These are phyloP conservation scores for Hibiscus mutabilis DNA, from an alignment of 345 rosid species.

Conservation along the genomic window DNA sequence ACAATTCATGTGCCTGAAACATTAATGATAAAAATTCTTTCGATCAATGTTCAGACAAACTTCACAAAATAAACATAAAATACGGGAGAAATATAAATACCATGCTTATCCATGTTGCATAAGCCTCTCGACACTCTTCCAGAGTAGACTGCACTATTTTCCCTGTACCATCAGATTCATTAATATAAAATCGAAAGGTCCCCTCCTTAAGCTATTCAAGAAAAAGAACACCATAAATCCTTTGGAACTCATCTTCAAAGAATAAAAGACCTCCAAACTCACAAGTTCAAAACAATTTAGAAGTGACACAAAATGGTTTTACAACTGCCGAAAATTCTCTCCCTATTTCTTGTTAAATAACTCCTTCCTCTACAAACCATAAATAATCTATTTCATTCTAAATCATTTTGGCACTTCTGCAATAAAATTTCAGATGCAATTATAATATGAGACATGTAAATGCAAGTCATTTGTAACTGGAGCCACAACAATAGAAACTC, in stretches of 20 bases:
- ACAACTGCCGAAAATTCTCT: background rate
- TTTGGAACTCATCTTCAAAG: background rate
- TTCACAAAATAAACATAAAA: slow-evolving; percentile 7
- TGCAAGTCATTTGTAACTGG: background rate
- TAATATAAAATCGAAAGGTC: background rate
- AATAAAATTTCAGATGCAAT: background rate
- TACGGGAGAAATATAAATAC: slow-evolving; percentile 23
- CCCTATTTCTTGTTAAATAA: background rate
- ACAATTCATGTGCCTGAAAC: slow-evolving; percentile 64
- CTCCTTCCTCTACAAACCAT: background rate
- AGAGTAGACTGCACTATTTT: slow-evolving; percentile 85
- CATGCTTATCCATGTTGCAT: slow-evolving; percentile 66
- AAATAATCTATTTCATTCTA: background rate
- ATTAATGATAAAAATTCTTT: slow-evolving; percentile 8
- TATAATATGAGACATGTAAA: background rate
- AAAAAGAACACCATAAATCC: background rate
- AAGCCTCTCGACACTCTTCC: slow-evolving; percentile 84
- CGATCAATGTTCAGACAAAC: background rate
- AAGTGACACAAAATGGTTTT: background rate
- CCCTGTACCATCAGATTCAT: slow-evolving; percentile 36
- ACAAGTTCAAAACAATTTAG: background rate
- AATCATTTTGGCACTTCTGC: background rate
- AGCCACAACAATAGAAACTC: background rate
- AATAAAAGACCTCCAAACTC: background rate
- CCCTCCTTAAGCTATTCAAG: background rate